Conservation (phyloP, 768 basidiomycete species). For the Suillus spraguei region DNA sequence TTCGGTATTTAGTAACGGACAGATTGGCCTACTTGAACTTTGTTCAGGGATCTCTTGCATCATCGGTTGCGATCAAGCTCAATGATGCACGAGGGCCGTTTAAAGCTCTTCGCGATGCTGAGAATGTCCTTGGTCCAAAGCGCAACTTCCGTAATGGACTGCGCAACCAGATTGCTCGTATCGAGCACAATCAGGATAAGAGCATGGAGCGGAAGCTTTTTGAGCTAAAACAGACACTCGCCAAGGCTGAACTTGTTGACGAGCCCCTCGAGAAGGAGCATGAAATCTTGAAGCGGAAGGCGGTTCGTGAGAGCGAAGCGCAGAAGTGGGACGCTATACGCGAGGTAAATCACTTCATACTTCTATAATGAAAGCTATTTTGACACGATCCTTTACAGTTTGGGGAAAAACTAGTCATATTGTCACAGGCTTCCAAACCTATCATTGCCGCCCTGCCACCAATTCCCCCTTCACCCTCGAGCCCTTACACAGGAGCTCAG, state of each 20-base stretch:
- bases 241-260: constrained; percentile 65
- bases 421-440: constrained; percentile 70
- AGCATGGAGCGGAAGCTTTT: constrained; percentile 66
- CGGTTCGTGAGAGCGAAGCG: constrained; percentile 71
- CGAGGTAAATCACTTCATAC: constrained; percentile 53
- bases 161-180: constrained; percentile 58
- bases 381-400: constrained; percentile 47
- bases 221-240: constrained; percentile 72
- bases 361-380: background rate
- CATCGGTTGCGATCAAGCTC: constrained; percentile 60
- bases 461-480: constrained; percentile 58
- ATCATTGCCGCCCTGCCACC: constrained; percentile 65
- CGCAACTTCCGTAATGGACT: constrained; percentile 61
- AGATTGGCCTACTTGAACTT: constrained; percentile 83
- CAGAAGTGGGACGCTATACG: constrained; percentile 80
- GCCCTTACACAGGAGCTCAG: constrained; percentile 63
- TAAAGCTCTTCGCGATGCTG: constrained; percentile 75
- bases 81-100: constrained; percentile 65
- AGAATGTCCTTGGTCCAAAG: constrained; percentile 59
- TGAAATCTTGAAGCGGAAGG: constrained; percentile 74
- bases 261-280: constrained; percentile 69
- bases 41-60: constrained; percentile 67
- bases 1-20: constrained; percentile 60
- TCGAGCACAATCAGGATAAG: constrained; percentile 69
- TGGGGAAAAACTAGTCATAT: constrained; percentile 75